Conservation (phyloP, 2,329 filamentous ascomycete species). For the Diaporthe citriasiana region DNA sequence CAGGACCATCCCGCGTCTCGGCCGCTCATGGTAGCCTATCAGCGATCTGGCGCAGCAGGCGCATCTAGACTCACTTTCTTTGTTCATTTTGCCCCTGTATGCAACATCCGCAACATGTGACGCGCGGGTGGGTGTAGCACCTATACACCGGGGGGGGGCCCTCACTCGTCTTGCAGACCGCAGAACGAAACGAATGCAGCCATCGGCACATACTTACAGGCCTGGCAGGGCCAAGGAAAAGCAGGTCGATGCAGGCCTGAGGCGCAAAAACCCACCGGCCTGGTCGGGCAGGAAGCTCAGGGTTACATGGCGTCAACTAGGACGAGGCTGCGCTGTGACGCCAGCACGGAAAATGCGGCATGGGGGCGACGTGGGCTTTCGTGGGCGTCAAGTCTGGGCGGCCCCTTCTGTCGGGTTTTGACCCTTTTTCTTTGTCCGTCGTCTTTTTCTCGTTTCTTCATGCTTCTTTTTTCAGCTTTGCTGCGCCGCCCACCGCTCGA, state of each 20-base stretch:
- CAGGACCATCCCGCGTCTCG: slow-evolving; percentile 7
- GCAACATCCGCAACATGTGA: slow-evolving; percentile 13
- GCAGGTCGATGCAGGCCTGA: slow-evolving; percentile 3
- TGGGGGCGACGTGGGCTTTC: background rate
- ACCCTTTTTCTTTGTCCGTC: background rate
- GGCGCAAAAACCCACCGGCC: background rate
- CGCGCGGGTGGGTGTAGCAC: slow-evolving; percentile 4
- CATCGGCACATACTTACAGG: slow-evolving; percentile 2
- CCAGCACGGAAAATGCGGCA: background rate
- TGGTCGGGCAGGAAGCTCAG: background rate
- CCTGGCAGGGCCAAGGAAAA: slow-evolving; percentile 2
- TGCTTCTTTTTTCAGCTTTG: slow-evolving; percentile 35
- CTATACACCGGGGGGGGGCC: background rate
- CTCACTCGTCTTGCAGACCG: background rate
- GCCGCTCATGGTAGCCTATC: background rate
- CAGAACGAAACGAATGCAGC: slow-evolving; percentile 9
- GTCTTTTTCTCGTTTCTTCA: background rate
- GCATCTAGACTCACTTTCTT: slow-evolving; percentile 16
- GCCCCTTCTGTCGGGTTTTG: slow-evolving; percentile 16
- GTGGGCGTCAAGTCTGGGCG: background rate
- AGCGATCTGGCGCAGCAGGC: background rate
- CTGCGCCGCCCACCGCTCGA: slow-evolving; percentile 13
- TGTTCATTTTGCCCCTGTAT: background rate
- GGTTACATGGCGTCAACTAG: slow-evolving; percentile 18
- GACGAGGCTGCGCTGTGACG: background rate